phyloP scores from a whole-genome alignment of 805 yeast species.

The Candida oleophila region DNA sequence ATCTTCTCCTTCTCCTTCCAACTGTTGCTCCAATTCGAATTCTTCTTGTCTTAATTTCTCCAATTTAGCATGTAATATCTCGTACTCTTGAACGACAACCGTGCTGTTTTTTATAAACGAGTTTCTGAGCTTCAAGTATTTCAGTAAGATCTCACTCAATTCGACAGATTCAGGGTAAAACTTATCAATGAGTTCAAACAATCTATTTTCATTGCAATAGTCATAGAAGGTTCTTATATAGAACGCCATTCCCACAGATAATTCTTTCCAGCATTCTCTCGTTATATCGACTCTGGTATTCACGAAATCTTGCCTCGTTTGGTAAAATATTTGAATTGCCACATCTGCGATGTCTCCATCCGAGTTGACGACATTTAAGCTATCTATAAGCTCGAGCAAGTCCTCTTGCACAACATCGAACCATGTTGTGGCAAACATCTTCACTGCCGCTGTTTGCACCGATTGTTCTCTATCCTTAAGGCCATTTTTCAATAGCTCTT shows the following conservation, averaged over 20 bases:
- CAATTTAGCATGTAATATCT: conserved; percentile 7
- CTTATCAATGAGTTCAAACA: conserved; percentile 57
- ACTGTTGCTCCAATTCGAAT: conserved; percentile 12
- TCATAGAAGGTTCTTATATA: conserved; percentile 65
- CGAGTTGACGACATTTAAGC: conserved; percentile 68
- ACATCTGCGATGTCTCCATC: conserved; percentile 52
- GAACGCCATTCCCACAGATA: conserved; percentile 76
- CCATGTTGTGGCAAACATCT: conserved; percentile 75
- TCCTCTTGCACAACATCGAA: conserved; percentile 65
- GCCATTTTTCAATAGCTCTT: conserved; percentile 77
- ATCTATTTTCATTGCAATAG: conserved; percentile 56
- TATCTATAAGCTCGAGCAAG: conserved; percentile 66
- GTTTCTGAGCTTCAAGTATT: conserved; percentile 52
- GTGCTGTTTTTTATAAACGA: conserved; percentile 21
- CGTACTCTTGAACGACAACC: conserved; percentile 18
- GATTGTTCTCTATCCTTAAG: conserved; percentile 77
- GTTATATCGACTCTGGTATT: conserved; percentile 53
- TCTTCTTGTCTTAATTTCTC: conserved; percentile 9
- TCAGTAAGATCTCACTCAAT: conserved; percentile 58
- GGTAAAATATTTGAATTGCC: conserved; percentile 65
- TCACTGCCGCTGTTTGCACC: conserved; percentile 70
- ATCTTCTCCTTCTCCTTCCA: conserved; percentile 9
- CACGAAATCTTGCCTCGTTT: conserved; percentile 60
- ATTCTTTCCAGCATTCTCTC: conserved; percentile 63
- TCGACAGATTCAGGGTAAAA: conserved; percentile 78